A percentile compares a stretch with the other conserved stretches of the same genome.
Evolutionary conservation across 2,329 filamentous ascomycete genomes (phyloP).

Genomic region (Diaporthe sp.): DNA sequence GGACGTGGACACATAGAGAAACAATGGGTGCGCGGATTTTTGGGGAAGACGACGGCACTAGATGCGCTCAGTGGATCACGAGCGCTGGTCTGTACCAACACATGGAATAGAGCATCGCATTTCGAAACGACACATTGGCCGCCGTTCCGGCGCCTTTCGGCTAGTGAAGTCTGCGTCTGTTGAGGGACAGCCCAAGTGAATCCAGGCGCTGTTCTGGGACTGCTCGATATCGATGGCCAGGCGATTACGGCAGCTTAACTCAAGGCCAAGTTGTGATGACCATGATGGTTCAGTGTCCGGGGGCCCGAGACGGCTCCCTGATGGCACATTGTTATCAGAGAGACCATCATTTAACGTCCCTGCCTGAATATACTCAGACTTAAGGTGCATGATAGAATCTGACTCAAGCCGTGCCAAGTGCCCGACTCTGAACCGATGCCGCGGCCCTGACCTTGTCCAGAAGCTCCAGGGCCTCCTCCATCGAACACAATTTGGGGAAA

Average conservation of each 20-base stretch:
- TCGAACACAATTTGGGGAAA: too few relatives aligned
- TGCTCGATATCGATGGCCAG: not conserved
- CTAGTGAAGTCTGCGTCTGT: not conserved
- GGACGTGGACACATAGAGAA: constrained; percentile 70
- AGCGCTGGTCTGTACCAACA: constrained; percentile 32
- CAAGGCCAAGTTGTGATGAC: not conserved
- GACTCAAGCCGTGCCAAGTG: not conserved
- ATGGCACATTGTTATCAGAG: not conserved
- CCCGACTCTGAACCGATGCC: not conserved
- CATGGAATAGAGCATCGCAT: constrained; percentile 34
- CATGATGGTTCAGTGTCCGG: not conserved
- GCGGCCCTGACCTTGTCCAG: too few relatives aligned
- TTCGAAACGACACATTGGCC: constrained; percentile 13
- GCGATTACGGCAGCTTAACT: not conserved
- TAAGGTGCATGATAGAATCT: not conserved
- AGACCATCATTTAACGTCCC: not conserved
- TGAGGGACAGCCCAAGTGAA: not conserved
- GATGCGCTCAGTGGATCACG: constrained; percentile 16
- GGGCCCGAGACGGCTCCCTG: not conserved
- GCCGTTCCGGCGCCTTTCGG: not conserved
- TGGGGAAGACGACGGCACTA: not conserved
- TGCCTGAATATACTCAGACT: not conserved
- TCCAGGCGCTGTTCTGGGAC: too few relatives aligned
- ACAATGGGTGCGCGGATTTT: not conserved
- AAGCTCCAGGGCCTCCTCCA: too few relatives aligned